Conservation (phyloP, 257 asterid genomes). For the Nicotiana obtusifolia region DNA sequence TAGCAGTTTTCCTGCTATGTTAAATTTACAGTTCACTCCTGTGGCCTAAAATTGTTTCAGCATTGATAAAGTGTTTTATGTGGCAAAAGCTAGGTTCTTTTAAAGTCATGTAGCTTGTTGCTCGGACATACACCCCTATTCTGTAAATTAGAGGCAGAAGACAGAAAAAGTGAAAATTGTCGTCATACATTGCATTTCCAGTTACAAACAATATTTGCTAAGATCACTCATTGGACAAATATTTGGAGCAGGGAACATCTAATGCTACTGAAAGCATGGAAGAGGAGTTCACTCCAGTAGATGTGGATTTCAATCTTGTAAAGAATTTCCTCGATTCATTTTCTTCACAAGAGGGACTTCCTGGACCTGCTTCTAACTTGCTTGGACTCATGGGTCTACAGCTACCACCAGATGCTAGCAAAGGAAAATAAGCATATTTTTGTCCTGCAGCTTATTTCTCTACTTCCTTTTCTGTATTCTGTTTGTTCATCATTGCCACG, state of each 20-base stretch:
- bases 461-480: background rate
- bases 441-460: background rate
- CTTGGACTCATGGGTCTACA: constrained; percentile 80
- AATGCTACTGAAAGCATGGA: constrained; percentile 50
- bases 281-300: constrained; percentile 68
- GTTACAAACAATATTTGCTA: background rate
- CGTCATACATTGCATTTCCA: background rate
- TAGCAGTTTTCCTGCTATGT: background rate
- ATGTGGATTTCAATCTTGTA: constrained; percentile 87
- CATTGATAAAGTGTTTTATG: background rate
- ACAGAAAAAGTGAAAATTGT: background rate
- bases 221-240: background rate
- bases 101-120: background rate
- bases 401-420: constrained; percentile 65
- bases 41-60: background rate
- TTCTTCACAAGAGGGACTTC: constrained; percentile 83
- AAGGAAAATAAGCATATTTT: constrained; percentile 36
- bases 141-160: background rate
- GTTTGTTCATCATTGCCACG: background rate
- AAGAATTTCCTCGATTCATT: constrained; percentile 73
- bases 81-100: background rate
- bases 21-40: background rate
- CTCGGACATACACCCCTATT: background rate
- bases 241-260: constrained; percentile 53
- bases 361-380: constrained; percentile 95